These are phyloP conservation scores for Lasiosphaeria hispida DNA, from an alignment of 495 filamentous ascomycete species.

Conservation along the genomic window DNA sequence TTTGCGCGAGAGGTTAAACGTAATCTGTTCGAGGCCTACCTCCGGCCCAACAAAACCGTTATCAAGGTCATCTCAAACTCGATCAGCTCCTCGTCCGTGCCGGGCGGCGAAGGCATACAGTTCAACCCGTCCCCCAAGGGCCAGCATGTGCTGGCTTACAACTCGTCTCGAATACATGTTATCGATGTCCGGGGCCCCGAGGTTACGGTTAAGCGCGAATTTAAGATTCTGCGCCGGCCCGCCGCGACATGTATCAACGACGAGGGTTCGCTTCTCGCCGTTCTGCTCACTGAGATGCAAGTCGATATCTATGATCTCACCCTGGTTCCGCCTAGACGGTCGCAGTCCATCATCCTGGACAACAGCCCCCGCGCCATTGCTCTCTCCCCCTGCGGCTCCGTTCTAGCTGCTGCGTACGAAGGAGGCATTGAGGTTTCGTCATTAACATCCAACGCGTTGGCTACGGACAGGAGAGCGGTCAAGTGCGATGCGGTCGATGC, in stretches of 20 bases:
- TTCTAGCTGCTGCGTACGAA: constrained; percentile 83
- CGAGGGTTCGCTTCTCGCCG: constrained; percentile 72
- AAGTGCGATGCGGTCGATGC: constrained; percentile 78
- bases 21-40: constrained; percentile 76
- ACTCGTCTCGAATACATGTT: constrained; percentile 84
- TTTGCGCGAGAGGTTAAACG: constrained; percentile 71
- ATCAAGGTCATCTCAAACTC: constrained; percentile 79
- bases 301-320: constrained; percentile 77
- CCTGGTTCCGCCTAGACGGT: constrained; percentile 58
- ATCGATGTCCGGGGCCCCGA: constrained; percentile 59
- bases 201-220: constrained; percentile 65
- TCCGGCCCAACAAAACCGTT: constrained; percentile 65
- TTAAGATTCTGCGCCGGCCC: constrained; percentile 76
- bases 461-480: constrained; percentile 71
- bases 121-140: constrained; percentile 76
- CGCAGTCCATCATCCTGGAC: constrained; percentile 69
- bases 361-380: constrained; percentile 73
- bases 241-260: constrained; percentile 76
- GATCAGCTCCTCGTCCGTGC: constrained; percentile 77
- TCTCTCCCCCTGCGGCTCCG: constrained; percentile 74
- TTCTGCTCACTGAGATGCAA: constrained; percentile 75
- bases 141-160: constrained; percentile 71
- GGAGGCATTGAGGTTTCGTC: constrained; percentile 85
- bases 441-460: constrained; percentile 58
- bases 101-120: constrained; percentile 81